Base-by-base conservation (phyloP, 148 eudicot species). In the Persicaria maculosa region DNA sequence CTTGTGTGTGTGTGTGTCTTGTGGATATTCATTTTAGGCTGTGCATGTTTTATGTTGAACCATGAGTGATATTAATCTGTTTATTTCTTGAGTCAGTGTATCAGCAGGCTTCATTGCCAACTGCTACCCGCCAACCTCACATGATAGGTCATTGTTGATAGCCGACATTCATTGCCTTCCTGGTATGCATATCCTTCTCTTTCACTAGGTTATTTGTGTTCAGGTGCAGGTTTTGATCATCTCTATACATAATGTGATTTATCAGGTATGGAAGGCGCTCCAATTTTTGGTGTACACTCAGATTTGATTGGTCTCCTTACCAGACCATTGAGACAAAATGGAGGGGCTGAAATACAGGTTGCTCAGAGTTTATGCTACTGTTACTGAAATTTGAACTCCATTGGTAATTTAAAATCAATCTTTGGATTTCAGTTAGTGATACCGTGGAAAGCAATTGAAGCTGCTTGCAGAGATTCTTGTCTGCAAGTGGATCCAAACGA, bases 141-240 rank as follows among this genome's bases (percentile, higher is more conserved):
- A 70, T 47, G 77, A 80, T 44, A 78, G 72, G 62, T 83, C 99
- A 52, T 72, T 95, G 73, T 81, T 95, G 88, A 90, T 95, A 91
- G 99, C 96, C 77, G 98, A 94, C 79, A 88, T 94, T 78, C 88
- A 96, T 36, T 93, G 98, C 81, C 94, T 93, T 86, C 99, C 99
- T 77, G 99, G 99, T 95, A 72, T 74, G 72, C 36, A 17, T 52
- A 8, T 71, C 54, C 67, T 52, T 67, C 62, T 57, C 73, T 47
- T 44, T 31, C 4, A 44, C 40, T 36, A 22, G 68, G 44, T 12
- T 20, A 15, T 65, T 72, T 58, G 40, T 77, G 31, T 43, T 16
- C 52, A 71, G 68, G 46, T 81, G 25, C 44, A 48, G 76, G 59
- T 57, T 72, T 44, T 75, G 48, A 72, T 69, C 47, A 76, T 67